Evolutionary conservation across 1,284 basidiomycete species (phyloP), one percentile per base, ranked within the genome.

Genomic region (Sanghuangporus weigelae): DNA sequence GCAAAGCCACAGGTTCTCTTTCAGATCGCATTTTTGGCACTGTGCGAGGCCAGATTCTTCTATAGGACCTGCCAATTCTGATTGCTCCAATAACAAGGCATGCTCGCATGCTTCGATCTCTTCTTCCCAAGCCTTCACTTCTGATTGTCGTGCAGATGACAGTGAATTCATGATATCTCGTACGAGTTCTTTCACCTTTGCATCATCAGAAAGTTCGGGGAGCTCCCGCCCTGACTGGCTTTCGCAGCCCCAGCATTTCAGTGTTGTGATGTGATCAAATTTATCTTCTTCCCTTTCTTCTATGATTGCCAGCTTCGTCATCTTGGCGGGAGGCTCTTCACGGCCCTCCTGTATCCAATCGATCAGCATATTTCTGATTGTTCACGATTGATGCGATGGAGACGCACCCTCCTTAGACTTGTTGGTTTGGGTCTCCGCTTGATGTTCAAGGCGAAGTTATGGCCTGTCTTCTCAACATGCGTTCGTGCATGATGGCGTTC

Each of bases 91-190:
- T 12, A 85, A 85, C 8, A 91, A 77, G 0, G 94, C 92, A 71
- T 99, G 96, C 71, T 93, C 87, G 78, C 96, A 99, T 2, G 92
- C 76, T 0, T 81, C 72, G 38, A 98, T 90, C 72, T 98, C 96
- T 75, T 98, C 95, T 72, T 97, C 94, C 96, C 97, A 99, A 1
- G 96, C 93, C 75, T 98, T 92, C 63, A 99, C 93, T 72, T 98
- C 95, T 0, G 89, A 93, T 71, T 95, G 91, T 60, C 95, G 91
- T 0, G 93, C 90, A 0, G 95, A 96, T 0, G 94, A 94, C 69
- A 95, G 79, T 0, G 94, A 88, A 1, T 81, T 79, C 85, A 97
- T 89, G 62, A 97, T 81, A 0, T 84, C 87, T n/a, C 86, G 79
- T 3, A 87, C 78, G 10, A 95, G 78, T 0, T 78, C 71, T 62